A percentile compares a stretch with the other conserved stretches of the same genome.
These are phyloP conservation scores for Triticum dicoccoides DNA, from an alignment of 176 grass and related monocot genomes.

Conservation along the genomic window DNA sequence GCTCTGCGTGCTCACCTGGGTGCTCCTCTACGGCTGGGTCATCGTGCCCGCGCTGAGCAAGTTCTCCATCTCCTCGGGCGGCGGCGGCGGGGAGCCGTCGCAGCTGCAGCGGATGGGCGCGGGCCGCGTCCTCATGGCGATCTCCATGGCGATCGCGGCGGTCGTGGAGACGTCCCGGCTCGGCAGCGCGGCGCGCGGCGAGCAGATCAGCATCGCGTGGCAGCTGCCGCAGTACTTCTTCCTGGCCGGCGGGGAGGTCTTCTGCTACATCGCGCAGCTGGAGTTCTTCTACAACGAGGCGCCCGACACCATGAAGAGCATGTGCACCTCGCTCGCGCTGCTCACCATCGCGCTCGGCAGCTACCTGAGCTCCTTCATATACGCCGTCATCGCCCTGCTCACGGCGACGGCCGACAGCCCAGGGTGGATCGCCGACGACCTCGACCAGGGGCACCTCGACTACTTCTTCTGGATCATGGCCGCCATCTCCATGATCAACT, in stretches of 20 bases:
- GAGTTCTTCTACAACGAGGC: conserved; percentile 87
- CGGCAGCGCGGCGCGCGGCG: conserved; percentile 9
- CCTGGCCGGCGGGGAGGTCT: conserved; percentile 58
- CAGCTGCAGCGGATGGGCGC: conserved; percentile 70
- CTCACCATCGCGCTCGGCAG: conserved; percentile 63
- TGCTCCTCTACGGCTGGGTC: conserved; percentile 50
- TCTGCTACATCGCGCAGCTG: conserved; percentile 63
- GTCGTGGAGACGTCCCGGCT: conserved; percentile 48
- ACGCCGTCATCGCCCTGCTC: conserved; percentile 34
- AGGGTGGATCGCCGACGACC: conserved; percentile 70
- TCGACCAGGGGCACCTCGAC: conserved; percentile 71
- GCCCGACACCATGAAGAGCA: conserved; percentile 82
- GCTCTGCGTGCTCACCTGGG: conserved; percentile 49
- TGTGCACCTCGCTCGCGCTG: conserved; percentile 63
- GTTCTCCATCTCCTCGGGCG: not conserved
- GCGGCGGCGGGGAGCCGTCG: conserved; percentile 31
- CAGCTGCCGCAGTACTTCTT: conserved; percentile 70
- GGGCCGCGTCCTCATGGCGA: conserved; percentile 44
- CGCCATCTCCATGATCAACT: conserved; percentile 52
- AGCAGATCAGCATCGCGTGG: conserved; percentile 53
- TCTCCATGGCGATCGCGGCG: conserved; percentile 48
- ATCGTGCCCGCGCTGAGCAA: conserved; percentile 31
- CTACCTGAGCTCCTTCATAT: conserved; percentile 72
- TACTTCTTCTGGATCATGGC: conserved; percentile 66
- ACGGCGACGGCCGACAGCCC: conserved; percentile 32